Evolutionary conservation across 345 rosid genomes (phyloP), one percentile per base, ranked within the genome.

Genomic region (Abelmoschus esculentus): DNA sequence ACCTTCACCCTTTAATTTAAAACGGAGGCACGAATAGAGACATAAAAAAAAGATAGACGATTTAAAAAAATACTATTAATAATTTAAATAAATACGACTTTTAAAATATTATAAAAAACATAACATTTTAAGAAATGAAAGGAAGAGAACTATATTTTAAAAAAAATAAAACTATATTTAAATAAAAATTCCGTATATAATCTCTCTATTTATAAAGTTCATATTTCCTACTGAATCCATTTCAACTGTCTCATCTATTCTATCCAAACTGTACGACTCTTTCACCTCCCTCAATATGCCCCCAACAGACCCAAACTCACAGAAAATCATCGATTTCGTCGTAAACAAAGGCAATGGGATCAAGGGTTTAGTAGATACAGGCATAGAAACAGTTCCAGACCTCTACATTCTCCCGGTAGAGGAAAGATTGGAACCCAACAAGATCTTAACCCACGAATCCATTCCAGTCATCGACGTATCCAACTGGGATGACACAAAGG

Each of bases 311-410:
- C 34, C 9, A 19, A 14, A 40, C 53, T 69, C 72, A 0, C 50
- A 56, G 1, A 17, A 47, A 40, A 29, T 66, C 28, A 5, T 34
- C 2, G 71, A 74, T 56, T 75, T 72, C 42, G 78, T 79, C 3
- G 72, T 75, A 13, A 70, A 72, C 32, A 28, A 72, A 69, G 74
- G 69, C 3, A 72, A 79, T 44, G 82, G 82, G 47, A 17, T 72
- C 7, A 78, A 58, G 64, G 81, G 78, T 50, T 66, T 75, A 3
- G 74, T 63, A 2, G 78, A 75, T 63, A 3, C 69, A 3, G 76
- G 76, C 29, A 49, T 79, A 1, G 52, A 72, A 19, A 49, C 28
- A 19, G 54, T 75, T 59, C 81, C 76, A 4, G 38, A 55, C 1
- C 73, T 42, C n/a, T 75, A 78, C 19, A 69, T 69, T 66, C 68